Base-by-base conservation (phyloP, 768 basidiomycete genomes). In the Macrolepiota fuliginosa region DNA sequence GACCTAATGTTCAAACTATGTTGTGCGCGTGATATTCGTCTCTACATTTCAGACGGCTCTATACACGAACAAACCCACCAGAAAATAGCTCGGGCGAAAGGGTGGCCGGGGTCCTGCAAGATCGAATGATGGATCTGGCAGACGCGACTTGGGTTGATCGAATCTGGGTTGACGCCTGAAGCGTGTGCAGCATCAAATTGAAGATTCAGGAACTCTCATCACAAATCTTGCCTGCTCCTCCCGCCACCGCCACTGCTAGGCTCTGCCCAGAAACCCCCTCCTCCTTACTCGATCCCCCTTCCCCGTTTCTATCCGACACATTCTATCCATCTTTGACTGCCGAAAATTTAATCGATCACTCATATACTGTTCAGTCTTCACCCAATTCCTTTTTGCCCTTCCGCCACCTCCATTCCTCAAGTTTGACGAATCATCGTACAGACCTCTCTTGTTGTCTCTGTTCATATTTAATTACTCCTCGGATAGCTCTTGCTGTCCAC, bases 121-220 rank as follows among this genome's bases (percentile, higher is more conserved):
- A 61, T 61, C 59, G 51, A 36, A 45, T 19, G 37, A 13, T 45
- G 59, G 52, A 60, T 61, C 59, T 61, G 51, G 10, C 19, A 49
- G 47, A 58, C 47, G 35, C 56, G 19, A 36, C 46, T 37, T 27
- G 49, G 36, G 10, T 25, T 53, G 51, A 53, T 51, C 47, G 39
- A 39, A 40, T 24, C 22, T 49, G 49, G 17, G 37, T 46, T 32
- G 47, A 37, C 47, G 58, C 50, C 24, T 27, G 11, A 47, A 29
- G 32, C 37, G 36, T 24, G 54, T 40, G 55, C 45, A 32, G 12
- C 45, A 56, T 17, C 42, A 45, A 42, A 56, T 12, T 55, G 13
- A 10, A 54, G 19, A 54, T 49, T 57, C 46, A 49, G 56, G 56
- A 57, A 57, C 56, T 57, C 42, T 55, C 42, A 27, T 15, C 29